Conservation (phyloP, 73 alveolate genomes). For the Stentor roeselii region DNA sequence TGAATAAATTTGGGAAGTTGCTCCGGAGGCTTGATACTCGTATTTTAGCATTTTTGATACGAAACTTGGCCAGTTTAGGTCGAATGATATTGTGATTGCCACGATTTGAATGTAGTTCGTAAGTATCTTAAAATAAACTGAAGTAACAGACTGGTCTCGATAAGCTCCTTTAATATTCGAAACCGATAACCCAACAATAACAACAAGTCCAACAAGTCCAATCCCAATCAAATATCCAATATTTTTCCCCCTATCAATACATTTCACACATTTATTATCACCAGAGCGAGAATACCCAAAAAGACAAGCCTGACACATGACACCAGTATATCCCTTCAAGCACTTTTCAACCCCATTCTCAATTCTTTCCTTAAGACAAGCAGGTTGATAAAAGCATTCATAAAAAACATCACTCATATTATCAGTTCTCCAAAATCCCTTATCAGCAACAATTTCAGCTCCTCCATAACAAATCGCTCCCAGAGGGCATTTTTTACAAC, state of each 20-base stretch:
- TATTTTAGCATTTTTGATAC: background rate
- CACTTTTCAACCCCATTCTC: background rate
- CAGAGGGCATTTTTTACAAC: slow-evolving; percentile 33
- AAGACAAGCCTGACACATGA: background rate
- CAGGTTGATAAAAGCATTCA: slow-evolving; percentile 34
- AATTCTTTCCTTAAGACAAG: slow-evolving; percentile 53
- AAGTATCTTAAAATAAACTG: slow-evolving; percentile 21
- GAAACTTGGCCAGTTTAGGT: background rate
- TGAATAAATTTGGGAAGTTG: background rate
- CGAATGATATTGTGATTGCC: background rate
- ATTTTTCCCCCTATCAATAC: background rate
- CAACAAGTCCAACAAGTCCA: too few species aligned
- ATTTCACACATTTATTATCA: background rate
- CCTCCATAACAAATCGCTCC: slow-evolving; percentile 41
- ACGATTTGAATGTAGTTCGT: slow-evolving; percentile 27
- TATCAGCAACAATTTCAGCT: slow-evolving; percentile 25
- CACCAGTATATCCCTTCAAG: slow-evolving; percentile 12
- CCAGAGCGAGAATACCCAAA: background rate
- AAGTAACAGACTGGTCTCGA: background rate
- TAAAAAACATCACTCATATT: slow-evolving; percentile 41
- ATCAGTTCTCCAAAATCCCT: slow-evolving; percentile 57
- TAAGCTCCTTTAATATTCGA: background rate
- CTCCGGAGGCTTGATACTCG: background rate
- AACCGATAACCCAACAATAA: background rate
- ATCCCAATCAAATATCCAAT: background rate